phyloP scores from a whole-genome alignment of 768 basidiomycete genomes.

The Gymnopilus dilepis region DNA sequence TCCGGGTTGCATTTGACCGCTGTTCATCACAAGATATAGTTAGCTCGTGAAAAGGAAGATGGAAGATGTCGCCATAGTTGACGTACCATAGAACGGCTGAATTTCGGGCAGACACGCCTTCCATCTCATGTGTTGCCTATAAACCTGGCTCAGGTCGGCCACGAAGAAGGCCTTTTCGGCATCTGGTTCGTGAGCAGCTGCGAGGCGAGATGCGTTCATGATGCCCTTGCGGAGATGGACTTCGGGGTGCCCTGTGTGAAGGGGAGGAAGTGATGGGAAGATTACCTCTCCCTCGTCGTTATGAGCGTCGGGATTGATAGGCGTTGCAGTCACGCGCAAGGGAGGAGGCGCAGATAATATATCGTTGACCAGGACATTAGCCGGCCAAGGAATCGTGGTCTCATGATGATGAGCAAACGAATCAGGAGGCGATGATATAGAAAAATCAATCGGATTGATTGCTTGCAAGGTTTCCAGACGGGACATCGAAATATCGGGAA shows the following conservation, averaged over 20 bases:
- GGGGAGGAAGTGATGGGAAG: conserved; percentile 69
- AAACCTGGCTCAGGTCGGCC: conserved; percentile 89
- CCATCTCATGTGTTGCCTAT: conserved; percentile 87
- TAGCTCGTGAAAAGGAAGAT: conserved; percentile 13
- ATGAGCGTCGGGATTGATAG: conserved; percentile 27
- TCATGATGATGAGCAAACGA: conserved; percentile 23
- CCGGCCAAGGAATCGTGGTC: conserved; percentile 57
- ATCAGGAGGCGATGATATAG: conserved; percentile 28
- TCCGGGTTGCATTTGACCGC: conserved; percentile 99
- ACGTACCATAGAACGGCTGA: conserved; percentile 92
- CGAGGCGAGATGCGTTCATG: conserved; percentile 61
- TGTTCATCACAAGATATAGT: conserved; percentile 37
- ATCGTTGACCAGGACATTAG: conserved; percentile 32
- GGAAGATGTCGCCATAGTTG: conserved; percentile 6
- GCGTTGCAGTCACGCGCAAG: conserved; percentile 61
- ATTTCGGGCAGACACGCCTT: conserved; percentile 74
- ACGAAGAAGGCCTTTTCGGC: conserved; percentile 97
- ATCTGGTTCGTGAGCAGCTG: conserved; percentile 61
- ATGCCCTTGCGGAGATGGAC: conserved; percentile 80
- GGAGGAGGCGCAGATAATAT: conserved; percentile 58
- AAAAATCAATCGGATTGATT: conserved; percentile 39
- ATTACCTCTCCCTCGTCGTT: conserved; percentile 45
- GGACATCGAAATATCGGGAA: conserved; percentile 53
- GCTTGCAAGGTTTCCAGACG: conserved; percentile 55
- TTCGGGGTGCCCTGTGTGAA: conserved; percentile 71